Conservation (phyloP, 177 flowering plant species). For the Telopea speciosissima region DNA sequence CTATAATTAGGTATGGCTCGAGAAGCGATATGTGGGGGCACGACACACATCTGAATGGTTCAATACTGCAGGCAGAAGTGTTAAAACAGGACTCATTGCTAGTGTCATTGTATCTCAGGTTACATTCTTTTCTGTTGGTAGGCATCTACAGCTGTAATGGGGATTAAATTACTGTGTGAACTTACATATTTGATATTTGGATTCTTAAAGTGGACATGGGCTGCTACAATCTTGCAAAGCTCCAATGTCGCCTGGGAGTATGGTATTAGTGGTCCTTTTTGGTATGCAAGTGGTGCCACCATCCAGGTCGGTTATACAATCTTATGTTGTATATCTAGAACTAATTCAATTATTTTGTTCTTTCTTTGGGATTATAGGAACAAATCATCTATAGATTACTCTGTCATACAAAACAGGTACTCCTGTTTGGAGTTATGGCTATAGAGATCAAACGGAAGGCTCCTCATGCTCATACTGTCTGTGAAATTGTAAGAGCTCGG, state of each 20-base stretch:
- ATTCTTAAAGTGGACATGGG: constrained; percentile 88
- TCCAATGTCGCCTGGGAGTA: constrained; percentile 98
- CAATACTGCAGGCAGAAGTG: constrained; percentile 95
- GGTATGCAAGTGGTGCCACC: constrained; percentile 98
- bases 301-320: constrained; percentile 53
- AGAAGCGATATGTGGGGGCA: constrained; percentile 83
- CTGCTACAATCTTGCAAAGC: constrained; percentile 95
- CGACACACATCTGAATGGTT: constrained; percentile 97
- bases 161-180: background rate
- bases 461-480: constrained; percentile 94
- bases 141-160: background rate
- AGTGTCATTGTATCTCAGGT: constrained; percentile 98
- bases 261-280: constrained; percentile 94
- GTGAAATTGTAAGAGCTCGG: constrained; percentile 95
- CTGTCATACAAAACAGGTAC: constrained; percentile 42
- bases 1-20: constrained; percentile 70
- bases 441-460: constrained; percentile 97
- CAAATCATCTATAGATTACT: background rate
- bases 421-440: constrained; percentile 91
- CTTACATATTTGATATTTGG: background rate
- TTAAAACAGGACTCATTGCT: constrained; percentile 93
- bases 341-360: background rate
- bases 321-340: background rate
- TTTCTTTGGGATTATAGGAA: background rate
- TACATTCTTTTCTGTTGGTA: background rate